Conservation (phyloP, 805 yeast species). For the Wickerhamiella dianesei region DNA sequence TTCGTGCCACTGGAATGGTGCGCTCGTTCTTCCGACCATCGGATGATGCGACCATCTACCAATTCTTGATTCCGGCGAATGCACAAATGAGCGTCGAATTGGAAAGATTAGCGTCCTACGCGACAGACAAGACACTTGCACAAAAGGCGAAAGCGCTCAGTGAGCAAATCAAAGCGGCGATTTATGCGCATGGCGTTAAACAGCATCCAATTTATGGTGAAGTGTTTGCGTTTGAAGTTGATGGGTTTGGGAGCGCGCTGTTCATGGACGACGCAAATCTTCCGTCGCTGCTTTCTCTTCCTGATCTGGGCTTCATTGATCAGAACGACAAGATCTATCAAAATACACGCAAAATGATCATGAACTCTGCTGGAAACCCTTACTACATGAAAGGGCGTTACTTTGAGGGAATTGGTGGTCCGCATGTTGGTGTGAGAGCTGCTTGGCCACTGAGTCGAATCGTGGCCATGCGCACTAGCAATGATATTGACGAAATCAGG, state of each 20-base stretch:
- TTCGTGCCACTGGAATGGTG: conserved; percentile 53
- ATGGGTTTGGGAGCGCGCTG: conserved; percentile 62
- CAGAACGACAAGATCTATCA: conserved; percentile 47
- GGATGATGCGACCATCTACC: conserved; percentile 73
- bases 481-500: conserved; percentile 55
- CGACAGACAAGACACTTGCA: conserved; percentile 17
- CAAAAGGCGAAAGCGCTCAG: conserved; percentile 25
- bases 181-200: conserved; percentile 50
- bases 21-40: conserved; percentile 79
- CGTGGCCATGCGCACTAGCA: conserved; percentile 58
- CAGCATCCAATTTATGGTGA: conserved; percentile 56
- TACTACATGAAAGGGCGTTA: conserved; percentile 49
- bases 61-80: conserved; percentile 75
- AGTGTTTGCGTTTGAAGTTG: conserved; percentile 80
- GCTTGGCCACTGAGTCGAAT: conserved; percentile 92
- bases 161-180: conserved; percentile 36
- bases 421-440: conserved; percentile 65
- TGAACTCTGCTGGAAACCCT: conserved; percentile 61
- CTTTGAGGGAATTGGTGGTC: conserved; percentile 80
- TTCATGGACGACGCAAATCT: conserved; percentile 87
- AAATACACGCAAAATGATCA: conserved; percentile 66
- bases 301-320: conserved; percentile 56
- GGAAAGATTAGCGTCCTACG: conserved; percentile 23
- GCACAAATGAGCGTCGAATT: conserved; percentile 61
- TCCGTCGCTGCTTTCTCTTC: conserved; percentile 72